Evolutionary conservation across 148 eudicot species (phyloP).

Genomic region (Nepenthes mirabilis): DNA sequence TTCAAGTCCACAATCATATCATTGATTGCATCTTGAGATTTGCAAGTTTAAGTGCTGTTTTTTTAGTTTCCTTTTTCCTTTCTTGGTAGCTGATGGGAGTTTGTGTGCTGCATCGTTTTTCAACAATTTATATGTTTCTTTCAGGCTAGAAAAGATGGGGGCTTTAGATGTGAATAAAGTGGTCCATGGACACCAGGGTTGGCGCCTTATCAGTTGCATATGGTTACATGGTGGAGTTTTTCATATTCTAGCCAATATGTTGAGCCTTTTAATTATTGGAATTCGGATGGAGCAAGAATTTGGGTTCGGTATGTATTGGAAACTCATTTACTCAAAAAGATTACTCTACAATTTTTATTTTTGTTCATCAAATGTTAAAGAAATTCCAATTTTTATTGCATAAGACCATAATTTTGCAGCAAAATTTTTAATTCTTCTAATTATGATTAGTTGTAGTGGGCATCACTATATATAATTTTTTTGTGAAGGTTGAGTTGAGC

Average conservation of each 20-base stretch:
- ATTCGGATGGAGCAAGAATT: slow-evolving; percentile 76
- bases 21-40: no score
- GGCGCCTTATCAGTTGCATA: slow-evolving; percentile 81
- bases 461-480: no score
- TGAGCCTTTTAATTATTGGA: slow-evolving; percentile 72
- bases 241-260: slow-evolving; percentile 73
- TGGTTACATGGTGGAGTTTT: slow-evolving; percentile 95
- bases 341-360: neutral
- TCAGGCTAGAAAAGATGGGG: slow-evolving; percentile 81
- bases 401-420: no score
- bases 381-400: no score
- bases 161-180: slow-evolving; percentile 63
- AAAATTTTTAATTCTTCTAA: no score
- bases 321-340: neutral
- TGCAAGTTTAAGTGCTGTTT: no score
- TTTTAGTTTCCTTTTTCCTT: neutral
- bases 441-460: no score
- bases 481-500: no score
- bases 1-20: no score
- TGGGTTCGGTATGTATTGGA: slow-evolving; percentile 55
- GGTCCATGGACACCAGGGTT: slow-evolving; percentile 53
- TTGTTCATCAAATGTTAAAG: neutral
- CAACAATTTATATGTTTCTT: neutral
- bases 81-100: no score
- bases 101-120: no score